These are phyloP conservation scores for Ophiostoma sp. DNA, from an alignment of 2,329 filamentous ascomycete species.

Conservation along the genomic window DNA sequence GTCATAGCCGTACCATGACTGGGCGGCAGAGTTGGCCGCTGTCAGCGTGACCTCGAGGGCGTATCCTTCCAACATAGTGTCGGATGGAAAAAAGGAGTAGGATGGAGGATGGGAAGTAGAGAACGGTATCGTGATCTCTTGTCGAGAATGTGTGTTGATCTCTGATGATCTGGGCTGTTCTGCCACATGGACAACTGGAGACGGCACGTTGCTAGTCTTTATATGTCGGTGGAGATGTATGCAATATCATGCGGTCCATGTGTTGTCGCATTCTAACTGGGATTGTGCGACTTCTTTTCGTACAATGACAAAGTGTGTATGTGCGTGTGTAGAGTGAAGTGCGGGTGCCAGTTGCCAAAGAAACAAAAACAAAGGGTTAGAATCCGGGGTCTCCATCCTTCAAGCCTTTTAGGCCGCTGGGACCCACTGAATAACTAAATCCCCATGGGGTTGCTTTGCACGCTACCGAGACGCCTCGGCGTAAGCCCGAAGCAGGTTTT, in stretches of 20 bases:
- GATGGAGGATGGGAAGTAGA: neutral
- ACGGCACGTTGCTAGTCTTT: neutral
- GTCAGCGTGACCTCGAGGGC: slow-evolving; percentile 12
- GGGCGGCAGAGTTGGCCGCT: slow-evolving; percentile 10
- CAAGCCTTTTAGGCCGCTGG: neutral
- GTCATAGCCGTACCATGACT: slow-evolving; percentile 16
- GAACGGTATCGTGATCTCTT: neutral
- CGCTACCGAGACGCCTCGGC: neutral
- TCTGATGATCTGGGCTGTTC: neutral
- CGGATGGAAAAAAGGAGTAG: neutral
- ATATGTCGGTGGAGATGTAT: no score
- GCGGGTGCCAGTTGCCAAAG: neutral
- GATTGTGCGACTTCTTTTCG: no score
- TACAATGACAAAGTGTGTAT: neutral
- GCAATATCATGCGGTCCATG: no score
- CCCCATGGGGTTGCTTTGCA: neutral
- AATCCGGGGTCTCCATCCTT: slow-evolving; percentile 13
- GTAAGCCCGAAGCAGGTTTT: neutral
- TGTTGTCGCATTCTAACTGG: no score
- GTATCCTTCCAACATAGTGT: slow-evolving; percentile 15
- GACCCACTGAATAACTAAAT: neutral
- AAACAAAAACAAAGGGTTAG: neutral
- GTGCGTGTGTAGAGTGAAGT: no score
- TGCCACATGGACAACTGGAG: neutral
- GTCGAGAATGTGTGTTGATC: neutral